Base-by-base conservation (phyloP, 257 asterid genomes). In the Handroanthus guayacan region DNA sequence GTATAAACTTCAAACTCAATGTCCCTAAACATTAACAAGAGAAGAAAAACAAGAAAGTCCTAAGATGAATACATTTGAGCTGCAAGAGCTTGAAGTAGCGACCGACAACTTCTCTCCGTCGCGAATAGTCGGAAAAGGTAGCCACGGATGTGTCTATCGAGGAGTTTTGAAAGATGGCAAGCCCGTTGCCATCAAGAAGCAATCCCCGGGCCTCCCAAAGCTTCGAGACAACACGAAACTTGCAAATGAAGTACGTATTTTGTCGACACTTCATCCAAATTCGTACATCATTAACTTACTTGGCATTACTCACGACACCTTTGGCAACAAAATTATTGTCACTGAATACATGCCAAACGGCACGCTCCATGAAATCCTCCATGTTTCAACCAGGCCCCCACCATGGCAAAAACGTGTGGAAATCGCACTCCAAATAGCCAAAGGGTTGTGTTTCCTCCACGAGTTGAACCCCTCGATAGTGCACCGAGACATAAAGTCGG, bases 401-500 rank as follows among this genome's bases (percentile, higher is more conserved):
- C 8, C 84, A 9, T 92, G 97, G 97, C 82, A 45, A 10, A 83
- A 38, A 48, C 92, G 97, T 2, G 71, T 81, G 8, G 75, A 68
- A 45, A 78, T 84, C 9, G 92, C 92, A 0, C 63, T 87, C 25
- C 93, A 79, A 13, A 20, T 90, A 5, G 95, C 96, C 0, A 65
- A 62, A 16, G 92, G 82, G 0, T 71, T 87, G 43, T 62, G 78
- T 11, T 79, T 76, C 65, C 88, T 92, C 36, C 97, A 92, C 41
- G 92, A 74, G 64, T 39, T 75, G 56, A 61, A 48, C 58, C 89
- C 88, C 31, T 31, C 85, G 13, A 64, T 90, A 20, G 86, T 90
- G 11, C 97, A 90, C 65, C 82, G 97, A 2, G 97, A 92, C 78
- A 86, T 92, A 2, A 92, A 92, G 68, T 78, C 97, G 7, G 79